Evolutionary conservation across 768 basidiomycete genomes (phyloP), one percentile per base, ranked within the genome.

Genomic region (Scleroderma citrinum): DNA sequence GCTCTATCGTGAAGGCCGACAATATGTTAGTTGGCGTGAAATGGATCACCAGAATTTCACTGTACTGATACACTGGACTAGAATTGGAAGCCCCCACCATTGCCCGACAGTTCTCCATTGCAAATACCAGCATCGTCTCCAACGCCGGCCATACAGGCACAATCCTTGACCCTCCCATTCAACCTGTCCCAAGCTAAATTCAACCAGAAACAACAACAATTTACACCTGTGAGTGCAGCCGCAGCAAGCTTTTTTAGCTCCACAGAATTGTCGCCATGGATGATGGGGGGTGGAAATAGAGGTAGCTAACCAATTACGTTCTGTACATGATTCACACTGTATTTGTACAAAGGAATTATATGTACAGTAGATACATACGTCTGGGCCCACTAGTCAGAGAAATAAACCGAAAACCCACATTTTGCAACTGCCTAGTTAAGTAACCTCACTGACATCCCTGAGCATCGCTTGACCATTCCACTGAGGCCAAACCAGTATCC

Each of bases 1-100:
- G 56, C 66, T 91, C 10, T 92, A 92, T 57, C 76, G 80, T 32
- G 84, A 87, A 59, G 89, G 90, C 1, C 75, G 79, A 44, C 81
- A 82, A 77, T 76, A 81, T 52, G 88, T 87, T 54, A 55, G 82
- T 71, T n/a, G 11, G 24, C 34, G 20, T 35, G 50, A n/a, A n/a
- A n/a, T n/a, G n/a, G n/a, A n/a, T n/a, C 39, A 31, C 47, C 5
- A 10, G n/a, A 36, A n/a, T 19, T 35, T 31, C 16, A 38, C 21
- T 29, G 12, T 21, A 39, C 36, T 59, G 40, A 60, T 10, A 5
- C 5, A 21, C 14, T 38, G 32, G 8, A 51, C 38, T 41, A 82
- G 80, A 74, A 76, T 50, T 82, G 76, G 71, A 82, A 76, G 64
- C 81, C 80, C n/a, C 78, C 78, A 14, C 56, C 61, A 16, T 30